Percentiles rank a stretch among this genome's conserved stretches.
Evolutionary conservation across 495 filamentous ascomycete species (phyloP).

Genomic region (Lindgomyces ingoldianus): DNA sequence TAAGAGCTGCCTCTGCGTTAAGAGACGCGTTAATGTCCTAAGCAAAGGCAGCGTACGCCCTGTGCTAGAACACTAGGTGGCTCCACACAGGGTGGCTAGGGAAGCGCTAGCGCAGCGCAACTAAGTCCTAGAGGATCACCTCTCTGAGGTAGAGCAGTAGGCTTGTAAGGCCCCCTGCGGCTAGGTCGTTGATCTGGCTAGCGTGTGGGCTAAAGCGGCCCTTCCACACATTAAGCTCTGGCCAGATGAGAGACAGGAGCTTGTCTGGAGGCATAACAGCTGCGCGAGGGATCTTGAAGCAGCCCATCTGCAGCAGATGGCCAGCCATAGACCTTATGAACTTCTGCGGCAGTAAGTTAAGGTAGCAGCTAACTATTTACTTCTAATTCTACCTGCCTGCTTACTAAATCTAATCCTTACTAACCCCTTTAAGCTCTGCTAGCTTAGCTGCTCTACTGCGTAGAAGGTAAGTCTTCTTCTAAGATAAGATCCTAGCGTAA

Average conservation of each 20-base stretch:
- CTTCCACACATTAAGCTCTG: background rate
- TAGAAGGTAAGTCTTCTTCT: conserved; percentile 14
- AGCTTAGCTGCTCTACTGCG: conserved; percentile 5
- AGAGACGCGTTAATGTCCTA: background rate
- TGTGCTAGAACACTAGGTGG: conserved; percentile 18
- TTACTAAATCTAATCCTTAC: conserved; percentile 14
- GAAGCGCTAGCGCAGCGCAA: conserved; percentile 3
- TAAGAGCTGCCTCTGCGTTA: background rate
- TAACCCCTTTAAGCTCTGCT: conserved; percentile 22
- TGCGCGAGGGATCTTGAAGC: conserved; percentile 15
- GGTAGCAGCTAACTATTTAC: conserved; percentile 19
- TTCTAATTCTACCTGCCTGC: conserved; percentile 14
- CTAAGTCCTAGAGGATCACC: conserved; percentile 14
- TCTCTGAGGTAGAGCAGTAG: conserved; percentile 26
- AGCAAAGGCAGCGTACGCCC: conserved; percentile 10
- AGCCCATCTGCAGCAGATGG: conserved; percentile 1
- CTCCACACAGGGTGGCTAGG: conserved; percentile 17
- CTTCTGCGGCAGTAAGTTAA: conserved; percentile 15
- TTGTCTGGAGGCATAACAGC: conserved; percentile 5
- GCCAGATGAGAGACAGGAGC: conserved; percentile 21
- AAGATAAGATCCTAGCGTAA: conserved; percentile 12
- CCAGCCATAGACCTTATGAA: conserved; percentile 16
- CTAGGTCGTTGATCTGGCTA: conserved; percentile 10
- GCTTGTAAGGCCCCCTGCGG: conserved; percentile 6
- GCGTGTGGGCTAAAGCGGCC: background rate